phyloP scores from a whole-genome alignment of 768 basidiomycete genomes.

The Kwoniella bestiolae region DNA sequence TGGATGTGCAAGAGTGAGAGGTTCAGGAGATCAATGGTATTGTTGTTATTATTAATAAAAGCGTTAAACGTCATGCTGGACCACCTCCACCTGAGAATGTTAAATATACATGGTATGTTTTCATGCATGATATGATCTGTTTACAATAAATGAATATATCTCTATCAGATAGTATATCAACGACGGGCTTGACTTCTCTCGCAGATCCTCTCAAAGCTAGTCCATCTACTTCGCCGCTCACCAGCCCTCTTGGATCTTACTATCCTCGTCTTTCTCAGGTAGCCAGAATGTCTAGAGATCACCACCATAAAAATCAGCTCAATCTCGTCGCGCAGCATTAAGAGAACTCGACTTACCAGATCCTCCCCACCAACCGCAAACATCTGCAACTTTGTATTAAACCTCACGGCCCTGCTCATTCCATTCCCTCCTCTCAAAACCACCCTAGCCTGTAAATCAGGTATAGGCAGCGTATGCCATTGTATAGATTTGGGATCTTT shows the following conservation, averaged over 20 bases:
- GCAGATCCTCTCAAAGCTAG: too few relatives aligned
- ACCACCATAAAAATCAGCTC: too few relatives aligned
- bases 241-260: constrained; percentile 28
- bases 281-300: constrained; percentile 70
- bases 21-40: not conserved
- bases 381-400: constrained; percentile 89
- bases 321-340: too few relatives aligned
- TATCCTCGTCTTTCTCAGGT: constrained; percentile 62
- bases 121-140: constrained; percentile 8
- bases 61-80: constrained; percentile 4
- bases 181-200: not conserved
- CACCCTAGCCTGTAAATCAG: constrained; percentile 60
- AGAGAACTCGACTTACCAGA: constrained; percentile 68
- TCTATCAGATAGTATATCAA: not conserved
- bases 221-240: too few relatives aligned
- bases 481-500: constrained; percentile 26
- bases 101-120: not conserved
- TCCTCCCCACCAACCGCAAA: constrained; percentile 64
- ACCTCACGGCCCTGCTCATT: constrained; percentile 80
- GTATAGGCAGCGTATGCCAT: constrained; percentile 49
- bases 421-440: constrained; percentile 67
- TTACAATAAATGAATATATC: not conserved
- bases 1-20: not conserved
- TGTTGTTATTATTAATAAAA: not conserved
- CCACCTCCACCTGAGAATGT: constrained; percentile 2